phyloP scores from a whole-genome alignment of 176 grass and related monocot genomes.

The Otatea glauca region DNA sequence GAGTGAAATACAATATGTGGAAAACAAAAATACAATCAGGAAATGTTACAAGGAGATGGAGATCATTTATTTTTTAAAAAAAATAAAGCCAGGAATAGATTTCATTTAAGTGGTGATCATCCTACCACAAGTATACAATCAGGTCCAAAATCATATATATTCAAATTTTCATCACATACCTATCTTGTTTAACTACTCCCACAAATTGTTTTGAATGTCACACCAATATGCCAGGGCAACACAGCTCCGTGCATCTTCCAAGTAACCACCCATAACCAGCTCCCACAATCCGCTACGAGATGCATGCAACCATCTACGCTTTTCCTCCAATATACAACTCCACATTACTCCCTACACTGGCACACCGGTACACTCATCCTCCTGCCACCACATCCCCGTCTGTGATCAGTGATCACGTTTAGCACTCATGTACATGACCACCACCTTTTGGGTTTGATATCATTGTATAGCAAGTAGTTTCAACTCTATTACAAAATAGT shows the following conservation, averaged over 20 bases:
- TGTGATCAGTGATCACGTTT: neutral
- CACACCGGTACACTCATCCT: neutral
- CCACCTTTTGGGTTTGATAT: neutral
- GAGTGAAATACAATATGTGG: neutral
- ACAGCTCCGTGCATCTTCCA: neutral
- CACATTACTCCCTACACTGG: neutral
- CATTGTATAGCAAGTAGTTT: neutral
- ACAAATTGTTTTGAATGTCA: neutral
- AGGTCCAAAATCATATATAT: neutral
- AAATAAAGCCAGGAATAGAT: neutral
- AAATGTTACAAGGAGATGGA: neutral
- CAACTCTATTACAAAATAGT: neutral
- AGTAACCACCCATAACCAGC: neutral
- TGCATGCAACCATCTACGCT: neutral
- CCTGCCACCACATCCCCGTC: neutral
- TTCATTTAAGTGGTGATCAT: neutral
- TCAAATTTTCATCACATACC: neutral
- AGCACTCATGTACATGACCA: neutral
- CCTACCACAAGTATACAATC: conserved; percentile 14
- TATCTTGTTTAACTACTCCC: neutral
- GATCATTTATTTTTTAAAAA: neutral
- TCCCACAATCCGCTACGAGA: neutral
- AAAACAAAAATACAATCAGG: neutral
- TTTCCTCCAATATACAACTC: neutral
- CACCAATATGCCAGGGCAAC: neutral